A percentile compares a stretch with the other conserved stretches of the same genome.
Evolutionary conservation across 805 yeast genomes (phyloP).

Genomic region (Pichia californica): DNA sequence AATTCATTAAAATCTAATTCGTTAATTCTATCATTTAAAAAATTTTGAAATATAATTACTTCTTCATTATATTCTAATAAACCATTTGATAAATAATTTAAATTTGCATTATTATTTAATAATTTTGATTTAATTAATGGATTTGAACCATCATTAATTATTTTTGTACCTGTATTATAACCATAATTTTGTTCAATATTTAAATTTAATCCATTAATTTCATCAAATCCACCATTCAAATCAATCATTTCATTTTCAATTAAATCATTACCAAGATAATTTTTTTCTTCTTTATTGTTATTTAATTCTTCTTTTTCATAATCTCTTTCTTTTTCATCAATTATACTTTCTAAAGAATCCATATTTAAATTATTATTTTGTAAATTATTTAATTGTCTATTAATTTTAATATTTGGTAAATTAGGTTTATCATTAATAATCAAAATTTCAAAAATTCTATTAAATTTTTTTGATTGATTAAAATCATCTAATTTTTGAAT

Average conservation of each 20-base stretch:
- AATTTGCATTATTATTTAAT: neutral
- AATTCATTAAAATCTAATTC: neutral
- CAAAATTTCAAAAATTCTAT: slow-evolving; percentile 1
- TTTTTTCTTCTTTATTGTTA: slow-evolving; percentile 4
- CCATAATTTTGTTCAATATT: slow-evolving; percentile 2
- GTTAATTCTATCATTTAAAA: neutral
- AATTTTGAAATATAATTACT: slow-evolving; percentile 2
- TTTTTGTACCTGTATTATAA: slow-evolving; percentile 3
- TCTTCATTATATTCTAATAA: slow-evolving; percentile 11
- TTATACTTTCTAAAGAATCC: slow-evolving; percentile 6
- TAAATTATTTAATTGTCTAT: slow-evolving; percentile 1
- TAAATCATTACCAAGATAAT: slow-evolving; percentile 1
- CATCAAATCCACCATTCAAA: slow-evolving; percentile 5
- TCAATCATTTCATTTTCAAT: slow-evolving; percentile 7
- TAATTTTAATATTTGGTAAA: slow-evolving; percentile 16
- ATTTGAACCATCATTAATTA: neutral
- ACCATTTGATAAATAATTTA: slow-evolving; percentile 11
- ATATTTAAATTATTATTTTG: slow-evolving; percentile 1
- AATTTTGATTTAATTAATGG: neutral
- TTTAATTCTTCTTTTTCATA: no score
- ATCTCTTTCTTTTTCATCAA: slow-evolving; percentile 1
- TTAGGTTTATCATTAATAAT: slow-evolving; percentile 15
- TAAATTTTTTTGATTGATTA: slow-evolving; percentile 13
- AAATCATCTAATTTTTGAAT: slow-evolving; percentile 13
- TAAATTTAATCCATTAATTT: slow-evolving; percentile 1